Evolutionary conservation across 2,329 filamentous ascomycete genomes (phyloP).

Genomic region (Exophiala sp.): DNA sequence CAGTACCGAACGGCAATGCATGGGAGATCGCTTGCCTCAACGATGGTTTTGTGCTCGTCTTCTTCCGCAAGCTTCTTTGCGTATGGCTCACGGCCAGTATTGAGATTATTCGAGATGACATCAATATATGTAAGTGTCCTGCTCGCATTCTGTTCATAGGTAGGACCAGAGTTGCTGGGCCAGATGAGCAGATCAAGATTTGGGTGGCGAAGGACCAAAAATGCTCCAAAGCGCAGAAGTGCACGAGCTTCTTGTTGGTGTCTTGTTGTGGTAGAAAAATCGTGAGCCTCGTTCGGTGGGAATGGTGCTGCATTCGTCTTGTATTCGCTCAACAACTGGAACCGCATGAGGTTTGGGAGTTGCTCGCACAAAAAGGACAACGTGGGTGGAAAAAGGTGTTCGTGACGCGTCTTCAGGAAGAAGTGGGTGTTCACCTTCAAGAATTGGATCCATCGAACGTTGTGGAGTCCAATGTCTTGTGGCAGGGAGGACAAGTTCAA

Average conservation of each 20-base stretch:
- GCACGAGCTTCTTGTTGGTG: neutral
- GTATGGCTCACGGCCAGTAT: neutral
- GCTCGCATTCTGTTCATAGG: neutral
- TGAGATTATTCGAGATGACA: neutral
- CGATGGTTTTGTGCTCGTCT: neutral
- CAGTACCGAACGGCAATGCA: neutral
- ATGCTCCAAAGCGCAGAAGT: slow-evolving; percentile 1
- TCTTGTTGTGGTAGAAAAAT: neutral
- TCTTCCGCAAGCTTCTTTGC: neutral
- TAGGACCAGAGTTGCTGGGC: neutral
- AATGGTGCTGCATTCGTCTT: neutral
- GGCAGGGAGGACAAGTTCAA: neutral
- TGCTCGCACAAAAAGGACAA: neutral
- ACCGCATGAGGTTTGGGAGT: neutral
- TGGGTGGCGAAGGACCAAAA: slow-evolving; percentile 2
- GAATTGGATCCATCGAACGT: neutral
- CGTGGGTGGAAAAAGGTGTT: neutral
- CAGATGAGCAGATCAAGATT: slow-evolving; percentile 3
- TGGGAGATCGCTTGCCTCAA: neutral
- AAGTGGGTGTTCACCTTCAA: neutral
- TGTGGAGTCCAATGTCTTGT: neutral
- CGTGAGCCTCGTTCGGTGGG: neutral
- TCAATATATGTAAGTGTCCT: neutral
- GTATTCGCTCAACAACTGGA: neutral
- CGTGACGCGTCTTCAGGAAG: neutral